Percentiles rank a stretch among this genome's conserved stretches.
phyloP scores from a whole-genome alignment of 2,329 filamentous ascomycete species.

The Nothopassalora personata region DNA sequence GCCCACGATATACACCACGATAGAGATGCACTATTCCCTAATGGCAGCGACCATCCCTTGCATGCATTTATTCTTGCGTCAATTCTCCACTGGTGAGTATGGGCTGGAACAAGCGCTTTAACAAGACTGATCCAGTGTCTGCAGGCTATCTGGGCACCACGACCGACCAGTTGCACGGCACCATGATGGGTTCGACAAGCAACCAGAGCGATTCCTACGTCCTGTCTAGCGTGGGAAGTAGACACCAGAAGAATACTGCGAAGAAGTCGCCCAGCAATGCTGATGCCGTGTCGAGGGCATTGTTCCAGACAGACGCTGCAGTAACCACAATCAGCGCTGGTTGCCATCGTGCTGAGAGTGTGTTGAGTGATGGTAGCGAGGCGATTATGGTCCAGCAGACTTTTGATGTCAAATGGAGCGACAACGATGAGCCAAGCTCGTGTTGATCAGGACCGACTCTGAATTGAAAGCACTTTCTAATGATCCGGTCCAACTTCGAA shows the following conservation, averaged over 20 bases:
- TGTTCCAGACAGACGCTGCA: slow-evolving; percentile 5
- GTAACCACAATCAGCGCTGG: slow-evolving; percentile 7
- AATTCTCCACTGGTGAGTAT: slow-evolving; percentile 9
- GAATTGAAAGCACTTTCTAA: too few relatives aligned
- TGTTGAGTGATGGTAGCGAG: slow-evolving; percentile 11
- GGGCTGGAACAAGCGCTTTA: neutral
- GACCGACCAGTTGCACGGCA: slow-evolving; percentile 6
- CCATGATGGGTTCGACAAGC: neutral
- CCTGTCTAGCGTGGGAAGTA: slow-evolving; percentile 8
- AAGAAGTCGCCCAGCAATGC: slow-evolving; percentile 2
- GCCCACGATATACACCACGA: slow-evolving; percentile 8
- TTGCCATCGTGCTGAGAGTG: slow-evolving; percentile 1
- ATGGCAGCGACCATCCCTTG: slow-evolving; percentile 18
- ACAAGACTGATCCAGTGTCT: neutral
- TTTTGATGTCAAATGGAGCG: slow-evolving; percentile 14
- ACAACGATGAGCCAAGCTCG: neutral
- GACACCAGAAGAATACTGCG: neutral
- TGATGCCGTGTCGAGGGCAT: slow-evolving; percentile 1
- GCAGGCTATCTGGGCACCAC: slow-evolving; percentile 9
- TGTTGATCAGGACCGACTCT: neutral
- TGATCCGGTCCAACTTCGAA: neutral
- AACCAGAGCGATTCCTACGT: slow-evolving; percentile 4
- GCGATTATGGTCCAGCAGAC: slow-evolving; percentile 17
- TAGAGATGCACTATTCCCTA: slow-evolving; percentile 16
- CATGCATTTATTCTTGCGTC: slow-evolving; percentile 15